Percentiles rank a stretch among this genome's conserved stretches.
These are phyloP conservation scores for Monosporascus sp. DNA, from an alignment of 2,329 filamentous ascomycete genomes.

Conservation along the genomic window DNA sequence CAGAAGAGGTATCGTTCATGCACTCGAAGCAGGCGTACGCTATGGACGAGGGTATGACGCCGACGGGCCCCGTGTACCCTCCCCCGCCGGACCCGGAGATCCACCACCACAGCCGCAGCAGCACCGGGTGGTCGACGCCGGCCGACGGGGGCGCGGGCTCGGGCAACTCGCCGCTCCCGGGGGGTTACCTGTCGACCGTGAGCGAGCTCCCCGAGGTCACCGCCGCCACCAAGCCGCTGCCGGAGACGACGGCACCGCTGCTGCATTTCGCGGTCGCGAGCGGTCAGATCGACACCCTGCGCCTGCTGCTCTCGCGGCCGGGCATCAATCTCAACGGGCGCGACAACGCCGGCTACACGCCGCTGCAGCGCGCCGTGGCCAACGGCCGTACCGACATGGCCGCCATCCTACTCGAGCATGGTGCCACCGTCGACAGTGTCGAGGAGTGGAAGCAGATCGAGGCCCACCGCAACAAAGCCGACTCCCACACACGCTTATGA, in stretches of 20 bases:
- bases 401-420: slow-evolving; percentile 25
- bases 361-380: slow-evolving; percentile 28
- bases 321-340: slow-evolving; percentile 26
- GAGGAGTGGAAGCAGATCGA: slow-evolving; percentile 6
- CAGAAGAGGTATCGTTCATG: slow-evolving; percentile 22
- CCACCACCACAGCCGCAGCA: slow-evolving; percentile 10
- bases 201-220: slow-evolving; percentile 17
- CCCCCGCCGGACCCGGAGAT: slow-evolving; percentile 22
- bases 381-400: slow-evolving; percentile 28
- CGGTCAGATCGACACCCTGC: slow-evolving; percentile 24
- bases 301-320: slow-evolving; percentile 23
- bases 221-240: slow-evolving; percentile 21
- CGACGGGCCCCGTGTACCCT: slow-evolving; percentile 18
- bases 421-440: slow-evolving; percentile 22
- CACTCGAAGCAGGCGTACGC: slow-evolving; percentile 22
- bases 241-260: slow-evolving; percentile 25
- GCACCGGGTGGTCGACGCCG: slow-evolving; percentile 18
- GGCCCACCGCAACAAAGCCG: neutral
- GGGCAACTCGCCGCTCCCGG: slow-evolving; percentile 5
- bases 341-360: slow-evolving; percentile 25
- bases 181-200: slow-evolving; percentile 3
- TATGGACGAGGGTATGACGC: slow-evolving; percentile 19
- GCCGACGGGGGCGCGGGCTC: slow-evolving; percentile 15
- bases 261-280: slow-evolving; percentile 28
- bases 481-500: neutral